Conservation (phyloP, 2,329 filamentous ascomycete species). For the Tolypocladium ovalisporum region DNA sequence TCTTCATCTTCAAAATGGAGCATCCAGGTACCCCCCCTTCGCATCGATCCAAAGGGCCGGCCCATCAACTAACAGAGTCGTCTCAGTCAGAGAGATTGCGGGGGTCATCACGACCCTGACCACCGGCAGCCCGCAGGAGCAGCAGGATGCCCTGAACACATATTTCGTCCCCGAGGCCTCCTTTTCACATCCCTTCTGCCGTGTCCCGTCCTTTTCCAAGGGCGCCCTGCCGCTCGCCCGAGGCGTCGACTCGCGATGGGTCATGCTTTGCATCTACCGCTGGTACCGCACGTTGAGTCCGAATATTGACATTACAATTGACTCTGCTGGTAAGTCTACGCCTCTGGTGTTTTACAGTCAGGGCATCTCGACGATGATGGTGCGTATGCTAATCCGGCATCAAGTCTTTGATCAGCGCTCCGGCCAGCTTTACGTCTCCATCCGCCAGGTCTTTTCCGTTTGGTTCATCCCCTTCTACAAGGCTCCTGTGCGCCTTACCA, state of each 20-base stretch:
- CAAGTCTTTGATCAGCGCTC: conserved; percentile 57
- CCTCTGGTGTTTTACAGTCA: not conserved
- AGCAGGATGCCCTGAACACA: conserved; percentile 52
- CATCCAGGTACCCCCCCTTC: conserved; percentile 25
- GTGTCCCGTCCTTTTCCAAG: conserved; percentile 45
- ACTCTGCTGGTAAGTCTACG: conserved; percentile 34
- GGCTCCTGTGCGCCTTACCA: conserved; percentile 55
- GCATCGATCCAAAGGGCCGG: not conserved
- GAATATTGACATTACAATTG: conserved; percentile 54
- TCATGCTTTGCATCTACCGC: conserved; percentile 60
- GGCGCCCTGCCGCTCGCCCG: conserved; percentile 28
- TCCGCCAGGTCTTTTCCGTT: conserved; percentile 65
- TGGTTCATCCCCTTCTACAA: conserved; percentile 70
- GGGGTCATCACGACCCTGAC: conserved; percentile 58
- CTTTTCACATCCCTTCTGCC: conserved; percentile 71
- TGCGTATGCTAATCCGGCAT: not conserved
- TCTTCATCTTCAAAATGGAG: conserved; percentile 20
- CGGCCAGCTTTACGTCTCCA: conserved; percentile 59
- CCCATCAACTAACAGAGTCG: not conserved
- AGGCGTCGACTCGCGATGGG: conserved; percentile 48
- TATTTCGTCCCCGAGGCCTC: conserved; percentile 64
- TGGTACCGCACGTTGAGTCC: conserved; percentile 83
- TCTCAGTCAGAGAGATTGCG: conserved; percentile 40
- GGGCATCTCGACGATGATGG: not conserved
- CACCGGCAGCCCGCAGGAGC: conserved; percentile 54